Evolutionary conservation across 192 early-diverging fungal genomes (phyloP), one percentile per base, ranked within the genome.

Genomic region (Glomus cerebriforme): DNA sequence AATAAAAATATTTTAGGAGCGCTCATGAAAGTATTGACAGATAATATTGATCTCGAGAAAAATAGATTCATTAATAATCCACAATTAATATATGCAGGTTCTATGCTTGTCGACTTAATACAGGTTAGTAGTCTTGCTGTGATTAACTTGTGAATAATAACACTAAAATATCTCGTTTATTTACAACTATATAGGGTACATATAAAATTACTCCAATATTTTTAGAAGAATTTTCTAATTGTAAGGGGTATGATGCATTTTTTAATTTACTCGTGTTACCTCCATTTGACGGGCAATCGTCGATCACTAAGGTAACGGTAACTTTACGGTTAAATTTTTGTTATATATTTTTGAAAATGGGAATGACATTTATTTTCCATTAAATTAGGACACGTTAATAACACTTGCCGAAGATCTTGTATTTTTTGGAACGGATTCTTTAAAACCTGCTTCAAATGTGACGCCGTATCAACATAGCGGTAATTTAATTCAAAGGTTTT

Each of bases 391-490:
- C 60, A 81, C 85, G 8, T 80, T 86, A 24, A 86, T 83, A n/a
- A 81, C 81, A 2, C 35, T 86, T 47, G 68, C 87, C 39, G 84
- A 84, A 58, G 84, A 88, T 45, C 67, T 90, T 22, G 81, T 75
- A 17, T 90, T 86, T 80, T 81, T 86, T 19, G 89, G 88, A 39
- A 85, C 83, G 49, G 85, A 83, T 59, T 75, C 78, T 26, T 45
- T 83, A 10, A 77, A 83, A 47, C 83, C 83, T 26, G 79, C 80
- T 15, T 69, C 84, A 17, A 85, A 86, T 24, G 84, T 83, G 13
- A 80, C 84, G 8, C 89, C 89, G 6, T 88, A 90, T 71, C 89
- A 90, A 78, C 89, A 90, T 65, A 81, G 80, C 54, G 88, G 88
- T 89, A 82, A n/a, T 62, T 12, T 32, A 74, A 35, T 34, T 70